Base-by-base conservation (phyloP, 2,329 filamentous ascomycete genomes). In the Stylonectria norvegica region DNA sequence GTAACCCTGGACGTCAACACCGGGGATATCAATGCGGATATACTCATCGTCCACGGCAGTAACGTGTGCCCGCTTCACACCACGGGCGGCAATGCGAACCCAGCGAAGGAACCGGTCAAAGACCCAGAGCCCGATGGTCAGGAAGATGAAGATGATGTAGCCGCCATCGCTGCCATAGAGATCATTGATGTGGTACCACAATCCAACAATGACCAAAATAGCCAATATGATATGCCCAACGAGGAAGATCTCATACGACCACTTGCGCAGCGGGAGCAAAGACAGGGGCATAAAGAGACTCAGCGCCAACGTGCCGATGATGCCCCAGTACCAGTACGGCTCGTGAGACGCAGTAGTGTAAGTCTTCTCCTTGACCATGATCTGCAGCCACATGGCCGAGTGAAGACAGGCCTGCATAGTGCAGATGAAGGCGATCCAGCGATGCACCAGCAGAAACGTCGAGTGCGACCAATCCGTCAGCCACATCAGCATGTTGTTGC, bases 401-500 rank as follows among this genome's bases (percentile, higher is more conserved):
- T 79, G 75, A 0, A 77, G 32, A 7, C 67, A 52, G 1, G 66
- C 69, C 33, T 79, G 64, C 0, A 75, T 31, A 1, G 65, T 64
- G 18, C 61, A 66, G 6, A 77, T 58, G 16, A 64, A 56, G 1
- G 71, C 73, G 2, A 72, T 56, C 70, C 70, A 76, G 9, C 72
- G 63, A 45, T 78, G 73, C 0, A 76, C 57, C 0, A 76, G 52
- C 3, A 76, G 43, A 37, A 63, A 76, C 0, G 74, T 76, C 0
- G 65, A 64, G 43, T 73, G 67, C 1, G 61, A 67, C 71, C 72
- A 76, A 47, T 71, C 64, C 1, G 73, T 75, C 2, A 73, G 28
- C 57, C 65, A 70, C 0, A 76, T 61, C 0, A 75, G 60, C 3
- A 75, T 16, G 38, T 71, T 75, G 47, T 77, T 76, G 1, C 73